phyloP scores from a whole-genome alignment of 305 asterid species.

The Salvia sclarea region DNA sequence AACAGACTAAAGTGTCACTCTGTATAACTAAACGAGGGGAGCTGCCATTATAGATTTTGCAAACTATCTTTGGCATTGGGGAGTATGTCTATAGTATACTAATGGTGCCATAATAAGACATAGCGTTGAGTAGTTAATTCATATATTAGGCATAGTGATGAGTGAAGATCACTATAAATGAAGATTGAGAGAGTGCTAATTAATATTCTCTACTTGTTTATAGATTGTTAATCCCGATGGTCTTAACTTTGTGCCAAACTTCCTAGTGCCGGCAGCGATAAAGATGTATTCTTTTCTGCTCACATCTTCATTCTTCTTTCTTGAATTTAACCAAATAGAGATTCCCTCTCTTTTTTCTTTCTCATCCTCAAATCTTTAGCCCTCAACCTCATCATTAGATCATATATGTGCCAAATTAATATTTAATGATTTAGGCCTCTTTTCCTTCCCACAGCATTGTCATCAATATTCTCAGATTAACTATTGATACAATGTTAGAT shows the following conservation, averaged over 20 bases:
- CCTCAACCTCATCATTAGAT: too few species aligned
- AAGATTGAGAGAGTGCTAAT: background rate
- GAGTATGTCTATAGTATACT: background rate
- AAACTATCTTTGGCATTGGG: background rate
- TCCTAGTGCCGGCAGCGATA: conserved; percentile 34
- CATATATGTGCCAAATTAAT: background rate
- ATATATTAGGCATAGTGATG: conserved; percentile 9
- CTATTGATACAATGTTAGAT: too few species aligned
- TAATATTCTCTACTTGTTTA: conserved; percentile 10
- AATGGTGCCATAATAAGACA: conserved; percentile 3
- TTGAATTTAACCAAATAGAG: background rate
- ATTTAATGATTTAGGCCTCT: background rate
- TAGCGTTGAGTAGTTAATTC: background rate
- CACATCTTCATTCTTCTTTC: conserved; percentile 15
- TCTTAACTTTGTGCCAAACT: conserved; percentile 34
- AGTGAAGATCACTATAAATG: background rate
- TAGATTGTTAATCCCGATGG: conserved; percentile 34
- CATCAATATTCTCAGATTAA: background rate
- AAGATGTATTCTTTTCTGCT: conserved; percentile 26
- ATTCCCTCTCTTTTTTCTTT: background rate
- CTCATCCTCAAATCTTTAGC: background rate
- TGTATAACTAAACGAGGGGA: too few species aligned
- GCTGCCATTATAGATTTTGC: too few species aligned
- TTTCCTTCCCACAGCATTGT: background rate
- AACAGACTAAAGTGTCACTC: too few species aligned